Evolutionary conservation across 2,329 filamentous ascomycete genomes (phyloP).

Genomic region (Myriosclerotinia scirpicola): DNA sequence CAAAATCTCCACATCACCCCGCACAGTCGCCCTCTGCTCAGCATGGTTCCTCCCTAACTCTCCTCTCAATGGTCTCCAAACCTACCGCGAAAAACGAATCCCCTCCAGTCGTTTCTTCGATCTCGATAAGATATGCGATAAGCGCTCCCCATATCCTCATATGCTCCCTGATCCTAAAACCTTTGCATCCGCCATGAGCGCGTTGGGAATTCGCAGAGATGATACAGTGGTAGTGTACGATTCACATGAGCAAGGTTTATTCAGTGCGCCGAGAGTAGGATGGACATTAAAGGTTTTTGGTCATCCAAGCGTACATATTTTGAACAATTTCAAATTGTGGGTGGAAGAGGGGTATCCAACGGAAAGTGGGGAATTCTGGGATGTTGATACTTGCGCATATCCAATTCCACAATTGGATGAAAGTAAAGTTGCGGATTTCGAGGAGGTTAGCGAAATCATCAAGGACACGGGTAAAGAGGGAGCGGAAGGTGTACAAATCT

Average conservation of each 20-base stretch:
- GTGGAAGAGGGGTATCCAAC: conserved; percentile 78
- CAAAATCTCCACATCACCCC: conserved; percentile 76
- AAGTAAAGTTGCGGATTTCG: conserved; percentile 73
- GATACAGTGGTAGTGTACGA: conserved; percentile 96
- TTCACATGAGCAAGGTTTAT: conserved; percentile 84
- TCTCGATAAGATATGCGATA: conserved; percentile 87
- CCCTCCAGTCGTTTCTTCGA: conserved; percentile 94
- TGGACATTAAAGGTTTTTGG: conserved; percentile 94
- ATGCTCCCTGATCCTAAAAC: conserved; percentile 84
- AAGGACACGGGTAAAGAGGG: conserved; percentile 79
- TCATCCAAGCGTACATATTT: conserved; percentile 80
- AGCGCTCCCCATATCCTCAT: conserved; percentile 85
- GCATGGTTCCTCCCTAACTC: conserved; percentile 98
- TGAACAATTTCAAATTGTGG: conserved; percentile 98
- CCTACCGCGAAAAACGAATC: conserved; percentile 80
- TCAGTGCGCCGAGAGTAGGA: conserved; percentile 87
- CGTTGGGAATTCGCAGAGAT: conserved; percentile 80
- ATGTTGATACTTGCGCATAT: conserved; percentile 63
- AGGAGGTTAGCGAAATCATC: conserved; percentile 77
- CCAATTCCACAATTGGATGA: conserved; percentile 59
- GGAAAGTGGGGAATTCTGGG: conserved; percentile 74
- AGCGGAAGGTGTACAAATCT: conserved; percentile 77
- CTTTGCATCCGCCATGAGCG: conserved; percentile 86
- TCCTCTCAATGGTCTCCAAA: conserved; percentile 73
- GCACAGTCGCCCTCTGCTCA: conserved; percentile 85